Percentiles rank a stretch among this genome's conserved stretches.
phyloP scores from a whole-genome alignment of 208 protist genomes.

The Jaenimonas drosophilae region DNA sequence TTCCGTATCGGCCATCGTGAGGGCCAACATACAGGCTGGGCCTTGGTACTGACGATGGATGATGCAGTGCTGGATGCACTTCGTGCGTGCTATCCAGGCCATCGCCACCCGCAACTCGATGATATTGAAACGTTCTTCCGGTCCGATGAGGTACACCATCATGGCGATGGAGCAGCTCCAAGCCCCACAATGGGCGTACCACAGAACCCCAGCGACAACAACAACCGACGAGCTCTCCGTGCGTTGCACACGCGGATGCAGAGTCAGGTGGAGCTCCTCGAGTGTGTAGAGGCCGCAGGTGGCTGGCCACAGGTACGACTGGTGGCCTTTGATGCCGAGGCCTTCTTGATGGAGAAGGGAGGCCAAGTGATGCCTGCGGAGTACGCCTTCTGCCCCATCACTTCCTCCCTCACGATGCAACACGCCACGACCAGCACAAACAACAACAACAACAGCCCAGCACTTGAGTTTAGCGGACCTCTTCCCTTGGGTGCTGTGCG shows the following conservation, averaged over 20 bases:
- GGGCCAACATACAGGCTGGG: neutral
- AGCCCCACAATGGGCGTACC: neutral
- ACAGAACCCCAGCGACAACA: neutral
- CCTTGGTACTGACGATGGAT: neutral
- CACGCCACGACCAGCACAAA: too few relatives aligned
- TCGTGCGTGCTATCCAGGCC: neutral
- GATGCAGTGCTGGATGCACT: neutral
- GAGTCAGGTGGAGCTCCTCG: conserved; percentile 15
- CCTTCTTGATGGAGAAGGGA: conserved; percentile 8
- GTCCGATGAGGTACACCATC: neutral
- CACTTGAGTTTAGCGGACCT: too few relatives aligned
- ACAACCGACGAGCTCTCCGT: neutral
- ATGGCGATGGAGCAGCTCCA: neutral
- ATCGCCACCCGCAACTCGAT: neutral
- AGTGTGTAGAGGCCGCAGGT: conserved; percentile 14
- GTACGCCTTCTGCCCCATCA: conserved; percentile 19
- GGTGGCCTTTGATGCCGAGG: conserved; percentile 45
- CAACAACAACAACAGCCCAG: too few relatives aligned
- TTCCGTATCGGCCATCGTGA: neutral
- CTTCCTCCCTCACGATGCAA: too few relatives aligned
- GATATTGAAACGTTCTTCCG: neutral
- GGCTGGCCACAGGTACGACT: conserved; percentile 23
- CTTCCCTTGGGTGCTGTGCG: too few relatives aligned
- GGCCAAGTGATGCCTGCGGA: conserved; percentile 30
- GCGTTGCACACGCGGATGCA: conserved; percentile 12